phyloP scores from a whole-genome alignment of 345 rosid genomes.

The Boechera stricta region DNA sequence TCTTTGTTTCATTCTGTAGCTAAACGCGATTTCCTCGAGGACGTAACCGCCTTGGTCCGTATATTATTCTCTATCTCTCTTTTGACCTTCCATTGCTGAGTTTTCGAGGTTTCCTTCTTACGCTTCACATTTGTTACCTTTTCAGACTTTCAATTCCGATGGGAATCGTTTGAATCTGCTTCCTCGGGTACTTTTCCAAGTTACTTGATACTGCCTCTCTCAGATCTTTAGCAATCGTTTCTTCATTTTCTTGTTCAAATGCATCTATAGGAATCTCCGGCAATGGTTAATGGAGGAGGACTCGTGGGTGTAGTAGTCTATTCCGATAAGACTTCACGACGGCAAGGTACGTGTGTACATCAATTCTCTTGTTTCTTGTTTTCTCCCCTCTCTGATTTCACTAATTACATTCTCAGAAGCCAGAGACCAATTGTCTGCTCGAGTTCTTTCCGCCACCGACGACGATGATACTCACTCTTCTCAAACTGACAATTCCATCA shows the following conservation, averaged over 20 bases:
- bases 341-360: constrained; percentile 46
- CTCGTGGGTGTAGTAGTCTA: constrained; percentile 53
- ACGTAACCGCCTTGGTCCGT: constrained; percentile 70
- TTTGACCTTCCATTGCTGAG: constrained; percentile 12
- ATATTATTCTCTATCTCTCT: background rate
- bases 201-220: background rate
- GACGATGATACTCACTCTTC: constrained; percentile 56
- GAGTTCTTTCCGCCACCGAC: constrained; percentile 70
- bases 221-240: constrained; percentile 23
- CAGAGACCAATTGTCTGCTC: constrained; percentile 69
- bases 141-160: constrained; percentile 66
- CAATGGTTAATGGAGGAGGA: constrained; percentile 47
- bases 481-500: constrained; percentile 54
- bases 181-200: constrained; percentile 60
- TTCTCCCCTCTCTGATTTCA: background rate
- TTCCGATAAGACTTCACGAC: constrained; percentile 42
- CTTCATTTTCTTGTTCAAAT: constrained; percentile 23
- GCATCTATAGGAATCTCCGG: constrained; percentile 59
- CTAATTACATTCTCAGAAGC: constrained; percentile 44
- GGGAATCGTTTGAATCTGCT: constrained; percentile 66
- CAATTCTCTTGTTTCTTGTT: background rate
- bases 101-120: background rate
- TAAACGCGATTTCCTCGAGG: constrained; percentile 69
- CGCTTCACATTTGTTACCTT: constrained; percentile 12
- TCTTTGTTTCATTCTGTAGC: constrained; percentile 53